Evolutionary conservation across 2,329 filamentous ascomycete species (phyloP), one percentile per base, ranked within the genome.

Genomic region (Eutypa lata): DNA sequence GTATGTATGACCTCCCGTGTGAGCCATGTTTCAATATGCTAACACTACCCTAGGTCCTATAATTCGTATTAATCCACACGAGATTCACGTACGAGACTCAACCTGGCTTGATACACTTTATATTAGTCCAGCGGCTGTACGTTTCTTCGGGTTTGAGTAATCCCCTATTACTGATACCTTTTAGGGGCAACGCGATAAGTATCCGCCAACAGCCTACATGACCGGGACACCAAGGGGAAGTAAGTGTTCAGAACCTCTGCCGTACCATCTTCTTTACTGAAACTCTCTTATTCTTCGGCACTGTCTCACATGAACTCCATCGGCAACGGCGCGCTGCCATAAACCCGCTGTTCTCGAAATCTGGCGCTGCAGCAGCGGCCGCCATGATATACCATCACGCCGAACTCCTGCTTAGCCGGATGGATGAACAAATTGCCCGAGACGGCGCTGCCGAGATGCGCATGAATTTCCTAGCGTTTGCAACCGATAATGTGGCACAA

Each of bases 11-110:
- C 5, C 26, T 31, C n/a, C n/a, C n/a, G n/a, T n/a, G n/a, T n/a
- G n/a, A n/a, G n/a, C n/a, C n/a, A n/a, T 31, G 26, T 5, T n/a
- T n/a, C n/a, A 31, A 31, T 31, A 31, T 31, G 10, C 10, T 31
- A 10, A 31, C n/a, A 31, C 26, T 31, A 6, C 26, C 5, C 10
- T 31, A 38, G 35, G 35, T 16, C 35, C 35, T 5, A 38, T 38
- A 6, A 14, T 38, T 7, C 6, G 35, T 7, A 38, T 38, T 14
- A 38, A 38, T 38, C 35, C 35, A 7, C 35, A 38, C n/a, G 35
- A 38, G 35, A 38, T 47, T 48, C 57, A 58, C 31, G 47, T 58
- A n/a, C 50, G 47, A 6, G 57, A 59, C n/a, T 11, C 55, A 33
- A 8, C 50, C 24, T 59, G 54, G 54, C 33, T 53, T 22, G 57